Base-by-base conservation (phyloP, 495 filamentous ascomycete genomes). In the Xylaria nigripes region DNA sequence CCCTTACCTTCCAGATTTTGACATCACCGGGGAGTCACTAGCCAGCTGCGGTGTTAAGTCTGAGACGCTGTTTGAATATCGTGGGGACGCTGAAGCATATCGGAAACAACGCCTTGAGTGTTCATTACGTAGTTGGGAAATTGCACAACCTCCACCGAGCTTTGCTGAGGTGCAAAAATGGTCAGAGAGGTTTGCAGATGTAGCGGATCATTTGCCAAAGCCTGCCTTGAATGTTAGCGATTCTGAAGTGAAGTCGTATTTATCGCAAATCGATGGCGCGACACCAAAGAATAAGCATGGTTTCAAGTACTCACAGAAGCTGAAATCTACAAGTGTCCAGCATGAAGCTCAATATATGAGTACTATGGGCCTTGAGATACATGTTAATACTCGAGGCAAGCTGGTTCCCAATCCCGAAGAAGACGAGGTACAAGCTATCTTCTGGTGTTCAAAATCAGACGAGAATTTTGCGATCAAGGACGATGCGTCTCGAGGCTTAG, bases 321-420 rank as follows among this genome's bases (percentile, higher is more conserved):
- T 75, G 48, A 81, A 82, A 62, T 82, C 84, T 4, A 86, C 84
- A 0, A 90, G 83, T 62, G 85, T 93, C 34, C 80, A 86, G 59
- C 86, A 92, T 57, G 89, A 95, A 65, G 81, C 84, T 6, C 90
- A 95, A 58, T 91, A 95, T 65, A 97, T 97, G 90, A 95, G 88
- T 68, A 88, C 82, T 30, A 91, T 98, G 90, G 91, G 91, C 60
- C 67, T 98, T 6, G 93, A 98, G 64, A 66, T 97, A n/a, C 93
- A 98, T 66, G 86, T 94, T 51, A 96, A 95, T 65, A 95, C 87
- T 6, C 78, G 90, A 41, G 89, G 82, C 15, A 79, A 78, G 48
- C 73, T 96, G 24, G 77, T 86, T 22, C 89, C 94, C 7, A 86
- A 97, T 64, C 93, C 93, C 2, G 87, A 89, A 50, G 76, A 92